Evolutionary conservation across 805 yeast species (phyloP).

Genomic region (Komagataella mondaviorum): DNA sequence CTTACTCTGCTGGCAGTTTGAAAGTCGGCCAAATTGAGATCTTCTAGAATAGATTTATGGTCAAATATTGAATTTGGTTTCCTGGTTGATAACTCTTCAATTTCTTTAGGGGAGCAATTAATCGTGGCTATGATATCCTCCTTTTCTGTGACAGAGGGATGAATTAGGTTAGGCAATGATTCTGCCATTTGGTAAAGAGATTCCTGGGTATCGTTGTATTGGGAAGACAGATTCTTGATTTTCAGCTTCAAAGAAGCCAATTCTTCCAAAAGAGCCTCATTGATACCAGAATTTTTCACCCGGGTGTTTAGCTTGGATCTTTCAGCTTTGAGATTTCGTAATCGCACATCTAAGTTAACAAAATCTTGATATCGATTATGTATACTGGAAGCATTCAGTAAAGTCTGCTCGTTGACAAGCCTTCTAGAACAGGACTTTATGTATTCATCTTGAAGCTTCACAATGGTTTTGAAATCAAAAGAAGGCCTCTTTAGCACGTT

Average conservation of each 20-base stretch:
- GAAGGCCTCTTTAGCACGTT: conserved; percentile 18
- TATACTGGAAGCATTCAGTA: conserved; percentile 6
- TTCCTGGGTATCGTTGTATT: conserved; percentile 17
- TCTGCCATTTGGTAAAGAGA: conserved; percentile 27
- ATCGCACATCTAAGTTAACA: conserved; percentile 3
- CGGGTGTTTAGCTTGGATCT: conserved; percentile 9
- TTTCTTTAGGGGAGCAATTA: conserved; percentile 14
- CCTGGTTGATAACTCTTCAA: conserved; percentile 12
- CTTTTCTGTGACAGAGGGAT: conserved; percentile 26
- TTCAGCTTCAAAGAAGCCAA: conserved; percentile 10
- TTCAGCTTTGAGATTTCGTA: conserved; percentile 10
- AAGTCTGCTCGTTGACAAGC: conserved; percentile 8
- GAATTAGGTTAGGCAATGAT: conserved; percentile 50
- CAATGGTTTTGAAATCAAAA: conserved; percentile 19
- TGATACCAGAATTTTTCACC: conserved; percentile 4
- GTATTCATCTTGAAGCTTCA: conserved; percentile 14
- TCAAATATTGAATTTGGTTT: conserved; percentile 20
- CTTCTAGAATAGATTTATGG: conserved; percentile 61
- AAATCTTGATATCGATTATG: conserved; percentile 8
- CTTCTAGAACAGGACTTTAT: conserved; percentile 19
- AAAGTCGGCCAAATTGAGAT: conserved; percentile 58
- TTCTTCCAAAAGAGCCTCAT: background rate
- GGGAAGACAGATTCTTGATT: conserved; percentile 14
- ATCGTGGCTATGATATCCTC: conserved; percentile 38
- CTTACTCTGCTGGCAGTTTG: conserved; percentile 58